A percentile compares a stretch with the other conserved stretches of the same genome.
Conservation (phyloP, 1,284 basidiomycete genomes). For the Ganoderma boninense region DNA sequence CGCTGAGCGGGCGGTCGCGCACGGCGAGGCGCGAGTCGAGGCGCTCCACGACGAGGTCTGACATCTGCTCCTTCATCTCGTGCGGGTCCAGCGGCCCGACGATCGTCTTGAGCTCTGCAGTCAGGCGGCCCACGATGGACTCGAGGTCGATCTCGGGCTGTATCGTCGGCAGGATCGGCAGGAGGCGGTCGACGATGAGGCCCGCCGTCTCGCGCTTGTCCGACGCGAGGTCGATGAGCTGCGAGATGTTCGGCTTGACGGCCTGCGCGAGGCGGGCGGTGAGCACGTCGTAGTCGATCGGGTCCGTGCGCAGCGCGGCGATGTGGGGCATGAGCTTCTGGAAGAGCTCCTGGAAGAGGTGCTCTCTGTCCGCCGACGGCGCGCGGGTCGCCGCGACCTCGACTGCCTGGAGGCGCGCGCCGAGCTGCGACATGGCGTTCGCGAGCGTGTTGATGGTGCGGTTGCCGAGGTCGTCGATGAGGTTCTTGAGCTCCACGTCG, state of each 20-base stretch:
- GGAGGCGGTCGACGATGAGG: constrained; percentile 77
- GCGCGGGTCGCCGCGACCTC: constrained; percentile 44
- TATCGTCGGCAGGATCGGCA: constrained; percentile 67
- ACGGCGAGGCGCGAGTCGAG: constrained; percentile 81
- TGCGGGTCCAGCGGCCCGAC: constrained; percentile 81
- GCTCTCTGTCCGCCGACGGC: constrained; percentile 57
- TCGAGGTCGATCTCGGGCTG: constrained; percentile 60
- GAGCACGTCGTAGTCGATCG: constrained; percentile 79
- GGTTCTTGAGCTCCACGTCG: constrained; percentile 36
- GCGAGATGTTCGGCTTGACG: constrained; percentile 86
- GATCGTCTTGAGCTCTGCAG: constrained; percentile 70
- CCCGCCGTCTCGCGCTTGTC: constrained; percentile 86
- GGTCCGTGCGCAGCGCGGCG: constrained; percentile 62
- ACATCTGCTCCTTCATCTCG: constrained; percentile 86
- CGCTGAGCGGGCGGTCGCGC: constrained; percentile 72
- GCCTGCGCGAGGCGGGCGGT: constrained; percentile 79
- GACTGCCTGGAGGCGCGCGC: constrained; percentile 65
- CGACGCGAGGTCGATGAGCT: constrained; percentile 85
- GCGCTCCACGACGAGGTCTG: constrained; percentile 84
- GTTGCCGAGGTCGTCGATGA: constrained; percentile 64
- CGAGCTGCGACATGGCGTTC: constrained; percentile 66
- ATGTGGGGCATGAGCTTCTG: constrained; percentile 68
- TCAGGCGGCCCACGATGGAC: constrained; percentile 63
- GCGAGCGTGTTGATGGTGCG: constrained; percentile 66
- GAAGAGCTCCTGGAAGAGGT: constrained; percentile 66